Evolutionary conservation across 768 basidiomycete species (phyloP).

Genomic region (Xanthoconium stramineum): DNA sequence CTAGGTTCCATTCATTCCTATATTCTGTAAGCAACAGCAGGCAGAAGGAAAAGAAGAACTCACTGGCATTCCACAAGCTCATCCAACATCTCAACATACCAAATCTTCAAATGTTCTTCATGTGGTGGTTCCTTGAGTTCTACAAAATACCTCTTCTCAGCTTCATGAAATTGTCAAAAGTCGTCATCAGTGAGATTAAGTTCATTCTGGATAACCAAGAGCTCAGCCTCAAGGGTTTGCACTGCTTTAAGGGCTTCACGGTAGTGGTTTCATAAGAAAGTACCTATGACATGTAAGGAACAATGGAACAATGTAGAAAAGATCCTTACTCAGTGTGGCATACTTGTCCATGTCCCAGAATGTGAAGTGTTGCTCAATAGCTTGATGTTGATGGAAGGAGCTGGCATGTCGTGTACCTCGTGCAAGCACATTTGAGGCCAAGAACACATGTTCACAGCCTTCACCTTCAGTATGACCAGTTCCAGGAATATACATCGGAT

Average conservation of each 20-base stretch:
- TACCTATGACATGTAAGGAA: neutral
- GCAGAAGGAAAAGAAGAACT: too few relatives aligned
- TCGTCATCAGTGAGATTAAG: neutral
- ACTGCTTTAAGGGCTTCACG: too few relatives aligned
- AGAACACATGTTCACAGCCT: conserved; percentile 5
- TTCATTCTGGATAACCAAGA: too few relatives aligned
- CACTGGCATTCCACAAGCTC: too few relatives aligned
- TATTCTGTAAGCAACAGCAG: neutral
- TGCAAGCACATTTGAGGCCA: neutral
- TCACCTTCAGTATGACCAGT: neutral
- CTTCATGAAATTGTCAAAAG: neutral
- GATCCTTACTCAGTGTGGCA: neutral
- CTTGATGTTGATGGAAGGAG: neutral
- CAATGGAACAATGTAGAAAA: neutral
- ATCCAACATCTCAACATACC: too few relatives aligned
- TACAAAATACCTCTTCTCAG: too few relatives aligned
- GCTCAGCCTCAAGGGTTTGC: too few relatives aligned
- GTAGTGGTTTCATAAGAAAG: too few relatives aligned
- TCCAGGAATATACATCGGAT: neutral
- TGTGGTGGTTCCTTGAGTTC: too few relatives aligned
- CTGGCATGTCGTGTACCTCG: neutral
- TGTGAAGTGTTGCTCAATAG: neutral
- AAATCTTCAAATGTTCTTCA: too few relatives aligned
- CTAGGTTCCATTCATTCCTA: neutral
- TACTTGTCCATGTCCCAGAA: conserved; percentile 7